Base-by-base conservation (phyloP, 2,329 filamentous ascomycete species). In the Venturia carpophila region DNA sequence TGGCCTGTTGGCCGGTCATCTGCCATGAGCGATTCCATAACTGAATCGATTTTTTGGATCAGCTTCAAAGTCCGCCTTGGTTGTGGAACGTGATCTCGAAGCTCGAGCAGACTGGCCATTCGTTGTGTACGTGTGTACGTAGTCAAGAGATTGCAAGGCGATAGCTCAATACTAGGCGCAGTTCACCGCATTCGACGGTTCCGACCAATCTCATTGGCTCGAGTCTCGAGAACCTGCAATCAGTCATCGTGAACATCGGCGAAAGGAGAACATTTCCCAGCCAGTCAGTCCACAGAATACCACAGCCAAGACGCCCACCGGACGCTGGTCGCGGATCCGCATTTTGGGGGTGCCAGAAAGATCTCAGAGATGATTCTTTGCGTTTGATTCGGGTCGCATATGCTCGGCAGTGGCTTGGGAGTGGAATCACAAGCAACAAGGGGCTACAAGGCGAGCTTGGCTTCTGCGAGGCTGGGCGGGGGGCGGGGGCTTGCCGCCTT, bases 371-470 rank as follows among this genome's bases (percentile, higher is more conserved):
- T 27, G 27, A 34, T 34, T 34, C 15, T 1, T 15, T 7, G 24
- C 24, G 21, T 13, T 15, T 34, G 15, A 13, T 19, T 55, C 24
- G 34, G 24, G 27, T 56, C 17, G 52, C 30, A 58, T n/a, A 58
- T 58, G 52, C 52, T 37, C 52, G 52, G 52, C 52, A 56, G 19
- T 34, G 52, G 27, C 52, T 58, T 39, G 52, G 30, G 49, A 56
- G 15, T 13, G 27, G 5, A 34, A 34, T 34, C 17, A 37, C 3
- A 30, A 37, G 30, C 30, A 37, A 37, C 9, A 58, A 58, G 19
- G 30, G 27, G 52, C 21, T 58, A 58, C 52, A 58, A n/a, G 52
- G 52, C 52, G 52, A 58, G 52, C 52, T 58, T 58, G 52, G 52
- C 52, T 45, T 41, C 60, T 21, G 60, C 27, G 39, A 43, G 60